Percentiles rank a stretch among this genome's conserved stretches.
phyloP scores from a whole-genome alignment of 106 monocot species.

The Xerophyta viscosa region DNA sequence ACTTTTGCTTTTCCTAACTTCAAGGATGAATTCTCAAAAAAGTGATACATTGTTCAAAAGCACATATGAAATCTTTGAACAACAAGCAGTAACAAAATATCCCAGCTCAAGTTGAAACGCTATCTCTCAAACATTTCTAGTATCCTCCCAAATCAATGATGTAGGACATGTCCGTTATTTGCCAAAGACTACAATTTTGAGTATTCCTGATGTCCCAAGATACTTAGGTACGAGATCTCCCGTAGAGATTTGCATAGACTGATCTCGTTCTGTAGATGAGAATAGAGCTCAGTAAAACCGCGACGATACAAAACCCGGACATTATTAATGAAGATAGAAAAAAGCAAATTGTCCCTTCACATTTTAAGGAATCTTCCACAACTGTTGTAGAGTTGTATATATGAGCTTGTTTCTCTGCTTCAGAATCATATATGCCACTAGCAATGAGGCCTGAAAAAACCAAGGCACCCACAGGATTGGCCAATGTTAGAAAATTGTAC shows the following conservation, averaged over 20 bases:
- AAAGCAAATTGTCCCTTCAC: conserved; percentile 56
- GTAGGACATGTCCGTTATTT: too few relatives aligned
- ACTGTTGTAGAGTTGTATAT: conserved; percentile 5
- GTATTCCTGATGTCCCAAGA: too few relatives aligned
- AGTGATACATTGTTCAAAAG: too few relatives aligned
- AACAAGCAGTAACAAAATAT: too few relatives aligned
- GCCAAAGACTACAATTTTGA: too few relatives aligned
- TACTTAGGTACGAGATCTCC: conserved; percentile 29
- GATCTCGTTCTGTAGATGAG: conserved; percentile 65
- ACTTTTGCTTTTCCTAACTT: too few relatives aligned
- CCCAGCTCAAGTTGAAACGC: too few relatives aligned
- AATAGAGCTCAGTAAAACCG: conserved; percentile 45
- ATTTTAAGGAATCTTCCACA: conserved; percentile 21
- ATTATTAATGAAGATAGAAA: conserved; percentile 69
- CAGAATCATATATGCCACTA: conserved; percentile 55
- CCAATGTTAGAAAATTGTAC: conserved; percentile 74
- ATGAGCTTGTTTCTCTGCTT: conserved; percentile 55
- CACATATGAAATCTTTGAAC: too few relatives aligned
- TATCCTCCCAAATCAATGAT: too few relatives aligned
- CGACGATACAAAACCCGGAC: conserved; percentile 65
- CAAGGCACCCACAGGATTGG: conserved; percentile 59
- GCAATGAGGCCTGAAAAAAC: conserved; percentile 62
- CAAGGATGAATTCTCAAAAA: too few relatives aligned
- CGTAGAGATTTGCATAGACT: conserved; percentile 71
- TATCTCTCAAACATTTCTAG: too few relatives aligned